Base-by-base conservation (phyloP, 2,329 filamentous ascomycete genomes). In the Ceratocystis albifundus region DNA sequence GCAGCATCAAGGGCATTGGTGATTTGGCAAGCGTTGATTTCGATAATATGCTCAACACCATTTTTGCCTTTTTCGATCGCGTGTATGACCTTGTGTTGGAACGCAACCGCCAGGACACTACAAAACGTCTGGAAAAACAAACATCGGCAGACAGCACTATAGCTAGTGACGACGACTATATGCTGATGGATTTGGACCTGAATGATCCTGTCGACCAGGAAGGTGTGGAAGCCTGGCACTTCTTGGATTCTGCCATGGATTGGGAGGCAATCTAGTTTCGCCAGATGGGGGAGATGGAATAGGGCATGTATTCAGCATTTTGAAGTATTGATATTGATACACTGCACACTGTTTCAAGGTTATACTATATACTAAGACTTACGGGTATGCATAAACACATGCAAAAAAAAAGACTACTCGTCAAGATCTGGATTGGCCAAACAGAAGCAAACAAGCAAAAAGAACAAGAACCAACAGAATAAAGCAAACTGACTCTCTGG, bases 221-320 rank as follows among this genome's bases (percentile, higher is more conserved):
- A 28, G 53, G 64, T 12, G 48, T 61, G 12, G 66, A 64, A 10
- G 7, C 77, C 80, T 84, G 81, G 80, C 78, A 77, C 30, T 84
- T 83, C 67, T 83, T 84, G 73, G 78, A 82, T 1, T 82, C 84
- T 69, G 81, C 80, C 0, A 84, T 84, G 82, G 82, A 84, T 67
- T 83, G 81, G 81, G 79, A 83, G 71, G 76, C 75, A 17, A 53
- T 66, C 41, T 66, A 45, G 62, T 59, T n/a, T 22, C 41, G 4
- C 4, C 20, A 5, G 36, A 20, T 30, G 8, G 10, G 12, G 36
- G 7, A n/a, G n/a, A n/a, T 4, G 2, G 48, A 7, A 28, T 28
- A 12, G 17, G 48, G 46, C 46, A 22, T 12, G 48, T 25, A 53
- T 53, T 53, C 22, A 3, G 48, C 48, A 12, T 28, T 25, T 15